A percentile compares a stretch with the other conserved stretches of the same genome.
Evolutionary conservation across 768 basidiomycete genomes (phyloP).

Genomic region (Leccinellum rugosiceps): DNA sequence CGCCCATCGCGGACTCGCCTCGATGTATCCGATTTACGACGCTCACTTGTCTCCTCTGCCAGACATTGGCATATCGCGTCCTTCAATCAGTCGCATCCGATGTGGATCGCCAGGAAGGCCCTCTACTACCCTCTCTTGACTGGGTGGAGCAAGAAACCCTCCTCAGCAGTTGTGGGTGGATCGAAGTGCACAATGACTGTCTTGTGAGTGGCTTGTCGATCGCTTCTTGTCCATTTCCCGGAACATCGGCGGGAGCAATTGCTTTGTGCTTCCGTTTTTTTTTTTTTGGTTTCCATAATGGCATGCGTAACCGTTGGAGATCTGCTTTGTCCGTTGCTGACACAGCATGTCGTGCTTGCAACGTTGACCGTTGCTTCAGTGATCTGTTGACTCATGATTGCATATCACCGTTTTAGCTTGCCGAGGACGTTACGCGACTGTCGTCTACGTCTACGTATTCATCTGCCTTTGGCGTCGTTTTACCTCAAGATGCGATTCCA

Average conservation of each 20-base stretch:
- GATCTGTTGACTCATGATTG: conserved; percentile 16
- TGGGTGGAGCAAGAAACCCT: conserved; percentile 75
- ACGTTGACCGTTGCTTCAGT: not conserved
- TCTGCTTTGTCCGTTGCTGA: conserved; percentile 4
- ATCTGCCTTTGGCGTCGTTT: conserved; percentile 42
- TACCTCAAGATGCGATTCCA: conserved; percentile 30
- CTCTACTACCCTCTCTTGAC: conserved; percentile 66
- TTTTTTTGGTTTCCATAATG: conserved; percentile 1
- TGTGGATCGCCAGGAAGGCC: conserved; percentile 58
- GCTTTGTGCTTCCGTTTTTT: conserved; percentile 1
- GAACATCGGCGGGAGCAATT: not conserved
- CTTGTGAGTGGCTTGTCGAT: conserved; percentile 50
- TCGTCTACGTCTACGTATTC: conserved; percentile 44
- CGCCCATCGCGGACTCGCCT: conserved; percentile 41
- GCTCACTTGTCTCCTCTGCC: conserved; percentile 69
- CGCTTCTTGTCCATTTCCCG: not conserved
- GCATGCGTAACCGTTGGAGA: not conserved
- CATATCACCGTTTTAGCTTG: conserved; percentile 20
- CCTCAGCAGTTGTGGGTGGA: conserved; percentile 67
- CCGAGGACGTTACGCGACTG: conserved; percentile 23
- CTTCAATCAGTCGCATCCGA: conserved; percentile 55
- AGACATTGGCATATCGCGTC: conserved; percentile 64
- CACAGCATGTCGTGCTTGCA: conserved; percentile 8
- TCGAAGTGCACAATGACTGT: conserved; percentile 64
- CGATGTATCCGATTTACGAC: conserved; percentile 58